A percentile compares a stretch with the other conserved stretches of the same genome.
These are phyloP conservation scores for Euphrasia confusa DNA, from an alignment of 257 asterid species.

Conservation along the genomic window DNA sequence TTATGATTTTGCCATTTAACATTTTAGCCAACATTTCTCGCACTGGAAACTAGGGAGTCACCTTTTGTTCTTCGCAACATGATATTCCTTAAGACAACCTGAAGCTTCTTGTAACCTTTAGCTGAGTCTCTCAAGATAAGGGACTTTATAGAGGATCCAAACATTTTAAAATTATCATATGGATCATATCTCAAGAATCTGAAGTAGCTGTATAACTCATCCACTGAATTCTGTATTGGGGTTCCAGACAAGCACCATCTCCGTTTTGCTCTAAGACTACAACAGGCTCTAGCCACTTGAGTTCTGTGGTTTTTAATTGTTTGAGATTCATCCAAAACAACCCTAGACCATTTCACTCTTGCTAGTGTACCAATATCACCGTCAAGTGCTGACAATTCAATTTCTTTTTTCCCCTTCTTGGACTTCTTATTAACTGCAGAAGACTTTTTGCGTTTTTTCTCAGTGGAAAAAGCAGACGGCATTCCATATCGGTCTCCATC, in stretches of 20 bases:
- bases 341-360: conserved; percentile 91
- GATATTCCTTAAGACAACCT: conserved; percentile 64
- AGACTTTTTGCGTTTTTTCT: conserved; percentile 57
- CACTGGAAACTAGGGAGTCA: conserved; percentile 16
- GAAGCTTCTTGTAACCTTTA: conserved; percentile 84
- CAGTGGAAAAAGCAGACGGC: conserved; percentile 61
- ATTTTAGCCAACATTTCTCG: not conserved
- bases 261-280: conserved; percentile 93
- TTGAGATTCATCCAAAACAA: conserved; percentile 94
- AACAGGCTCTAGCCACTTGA: conserved; percentile 97
- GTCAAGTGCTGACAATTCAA: conserved; percentile 54
- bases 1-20: not conserved
- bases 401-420: conserved; percentile 61
- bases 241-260: conserved; percentile 99
- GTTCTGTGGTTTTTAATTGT: conserved; percentile 95
- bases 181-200: conserved; percentile 92
- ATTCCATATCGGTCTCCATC: conserved; percentile 64
- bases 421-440: conserved; percentile 45
- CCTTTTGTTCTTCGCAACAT: conserved; percentile 99
- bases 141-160: conserved; percentile 56
- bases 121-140: conserved; percentile 65
- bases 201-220: conserved; percentile 94
- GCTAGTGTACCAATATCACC: conserved; percentile 73
- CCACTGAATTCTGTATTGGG: conserved; percentile 92
- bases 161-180: conserved; percentile 69